Conservation (phyloP, 768 basidiomycete genomes). For the Fomitopsis serialis region DNA sequence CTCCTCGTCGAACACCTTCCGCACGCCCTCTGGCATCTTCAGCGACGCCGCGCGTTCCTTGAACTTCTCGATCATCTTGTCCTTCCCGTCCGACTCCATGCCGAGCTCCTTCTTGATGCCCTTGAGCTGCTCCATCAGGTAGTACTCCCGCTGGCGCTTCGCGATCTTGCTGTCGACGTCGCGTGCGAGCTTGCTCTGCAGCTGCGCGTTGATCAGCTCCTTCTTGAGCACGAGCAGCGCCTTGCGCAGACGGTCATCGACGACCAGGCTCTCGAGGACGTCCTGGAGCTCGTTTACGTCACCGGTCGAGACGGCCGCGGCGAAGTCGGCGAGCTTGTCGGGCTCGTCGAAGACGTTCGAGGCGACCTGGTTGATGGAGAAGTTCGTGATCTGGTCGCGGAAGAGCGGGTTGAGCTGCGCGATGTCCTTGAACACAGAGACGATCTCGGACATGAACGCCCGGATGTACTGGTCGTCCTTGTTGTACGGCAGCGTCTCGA, state of each 20-base stretch:
- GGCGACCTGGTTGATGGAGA: conserved; percentile 88
- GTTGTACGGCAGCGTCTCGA: conserved; percentile 75
- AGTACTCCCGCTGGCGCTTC: conserved; percentile 91
- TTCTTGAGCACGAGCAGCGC: conserved; percentile 93
- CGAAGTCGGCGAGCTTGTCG: conserved; percentile 95
- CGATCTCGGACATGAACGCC: conserved; percentile 94
- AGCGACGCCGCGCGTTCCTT: conserved; percentile 74
- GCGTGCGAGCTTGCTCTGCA: conserved; percentile 87
- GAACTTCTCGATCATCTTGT: conserved; percentile 90
- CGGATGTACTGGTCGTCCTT: conserved; percentile 94
- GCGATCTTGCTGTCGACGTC: conserved; percentile 96
- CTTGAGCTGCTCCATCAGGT: conserved; percentile 94
- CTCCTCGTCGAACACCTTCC: conserved; percentile 96
- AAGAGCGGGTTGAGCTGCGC: conserved; percentile 95
- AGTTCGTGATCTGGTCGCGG: conserved; percentile 97
- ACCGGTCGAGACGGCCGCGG: conserved; percentile 92
- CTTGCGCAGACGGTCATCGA: conserved; percentile 87
- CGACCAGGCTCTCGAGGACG: conserved; percentile 79
- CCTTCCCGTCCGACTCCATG: conserved; percentile 93
- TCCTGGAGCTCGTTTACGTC: conserved; percentile 90
- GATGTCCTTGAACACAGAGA: conserved; percentile 97
- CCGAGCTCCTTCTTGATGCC: conserved; percentile 96
- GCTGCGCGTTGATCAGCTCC: conserved; percentile 93
- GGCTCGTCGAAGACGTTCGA: conserved; percentile 96
- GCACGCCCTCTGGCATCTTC: conserved; percentile 86